Base-by-base conservation (phyloP, 306 rosid species). In the Alnus glutinosa region DNA sequence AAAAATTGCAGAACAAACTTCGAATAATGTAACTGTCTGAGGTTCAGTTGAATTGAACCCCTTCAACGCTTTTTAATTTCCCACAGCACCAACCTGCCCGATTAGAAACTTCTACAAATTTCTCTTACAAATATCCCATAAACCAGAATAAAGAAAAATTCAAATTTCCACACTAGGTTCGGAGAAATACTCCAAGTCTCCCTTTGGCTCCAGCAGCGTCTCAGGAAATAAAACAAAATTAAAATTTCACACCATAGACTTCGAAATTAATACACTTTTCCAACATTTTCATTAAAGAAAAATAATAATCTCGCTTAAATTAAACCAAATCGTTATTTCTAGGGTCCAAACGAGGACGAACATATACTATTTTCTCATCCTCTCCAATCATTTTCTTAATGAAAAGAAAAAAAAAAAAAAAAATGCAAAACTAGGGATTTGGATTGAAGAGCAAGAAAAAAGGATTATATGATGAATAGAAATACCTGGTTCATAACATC, bases 401-500 rank as follows among this genome's bases (percentile, higher is more conserved):
- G 2, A 34, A 34, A 34, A 34, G 7, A 18, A 51, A 5, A 68
- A 61, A 32, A 10, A 18, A 51, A 5, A 68, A 61, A 32, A 10
- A 15, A 4, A 32, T 18, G 55, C 75, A 10, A 42, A 55, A 70
- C n/a, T 32, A 74, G 12, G 70, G 42, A 18, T 30, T 11, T 5
- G 7, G 5, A 55, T 70, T 34, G 10, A 58, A 23, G 47, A 55
- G 6, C 11, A 5, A n/a, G 19, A 69, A 62, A 46, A 77, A 28
- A 42, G 46, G 50, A 71, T 3, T 6, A 6, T 13, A 15, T 13
- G 5, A 75, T 9, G 3, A 3, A 2, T 3, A 63, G 23, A n/a
- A 68, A 49, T 63, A 90, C 99, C 97, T 96, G 98, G 83, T 93
- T 96, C 94, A 96, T 88, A 64, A 96, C 93, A 47, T 96, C 96